Evolutionary conservation across 495 filamentous ascomycete species (phyloP), one percentile per base, ranked within the genome.

Genomic region (Penicillium bialowiezense): DNA sequence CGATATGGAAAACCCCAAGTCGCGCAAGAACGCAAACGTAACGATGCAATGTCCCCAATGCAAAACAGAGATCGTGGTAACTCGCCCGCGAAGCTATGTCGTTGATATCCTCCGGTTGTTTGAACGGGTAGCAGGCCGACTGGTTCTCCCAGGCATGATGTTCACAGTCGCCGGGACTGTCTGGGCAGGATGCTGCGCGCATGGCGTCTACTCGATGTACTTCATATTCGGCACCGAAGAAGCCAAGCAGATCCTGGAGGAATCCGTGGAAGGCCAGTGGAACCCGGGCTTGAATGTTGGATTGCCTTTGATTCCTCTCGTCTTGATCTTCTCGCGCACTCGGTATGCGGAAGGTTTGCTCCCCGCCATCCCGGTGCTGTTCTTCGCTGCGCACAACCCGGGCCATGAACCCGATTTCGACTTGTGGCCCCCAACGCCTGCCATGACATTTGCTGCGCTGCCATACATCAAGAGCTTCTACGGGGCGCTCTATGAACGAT

Each of bases 31-130:
- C 42, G 48, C 47, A 39, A 58, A 59, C 15, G 74, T 73, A 47
- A 85, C 82, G 47, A 81, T 96, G 56, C 65, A 77, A 41, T 98
- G 93, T 63, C 90, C 91, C 6, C 86, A 91, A 54, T 98, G 93
- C 78, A 91, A 93, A 61, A 77, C 81, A 1, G 81, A 85, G 50
- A 93, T 97, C 51, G 66, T 76, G 9, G 70, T 97, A 39, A 79
- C 82, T 13, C 82, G 90, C 34, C 89, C 87, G 21, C 77, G 76
- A 48, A 89, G 89, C 65, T 64, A 75, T 28, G 62, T 90, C 32
- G 78, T 95, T 15, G 77, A 82, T 41, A 47, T 76, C 3, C 73
- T 83, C 32, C 78, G 84, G 14, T 44, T 64, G 32, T 29, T 88
- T 3, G 76, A 85, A 56, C 60, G 69, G 24, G 48, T 73, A n/a